Percentiles rank a stretch among this genome's conserved stretches.
Conservation (phyloP, 2,329 filamentous ascomycete species). For the Balansia obtecta region DNA sequence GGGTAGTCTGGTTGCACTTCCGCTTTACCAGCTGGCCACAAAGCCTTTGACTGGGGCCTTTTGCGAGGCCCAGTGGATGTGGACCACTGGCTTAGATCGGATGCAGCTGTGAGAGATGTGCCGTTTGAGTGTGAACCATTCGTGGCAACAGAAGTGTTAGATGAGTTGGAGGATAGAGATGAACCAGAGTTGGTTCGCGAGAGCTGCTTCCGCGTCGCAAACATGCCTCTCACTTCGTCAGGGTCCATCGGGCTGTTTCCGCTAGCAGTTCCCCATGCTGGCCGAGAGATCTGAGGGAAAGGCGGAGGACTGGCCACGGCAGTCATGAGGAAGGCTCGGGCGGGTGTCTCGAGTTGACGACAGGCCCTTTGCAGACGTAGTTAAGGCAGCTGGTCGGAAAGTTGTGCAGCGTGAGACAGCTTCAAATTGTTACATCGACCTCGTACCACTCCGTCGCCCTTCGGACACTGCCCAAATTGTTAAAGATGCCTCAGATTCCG, state of each 20-base stretch:
- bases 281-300: slow-evolving; percentile 50
- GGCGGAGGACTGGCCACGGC: slow-evolving; percentile 54
- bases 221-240: slow-evolving; percentile 79
- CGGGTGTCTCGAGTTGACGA: slow-evolving; percentile 10
- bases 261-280: slow-evolving; percentile 51
- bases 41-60: slow-evolving; percentile 35
- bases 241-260: slow-evolving; percentile 58
- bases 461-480: slow-evolving; percentile 1
- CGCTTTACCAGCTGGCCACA: slow-evolving; percentile 36
- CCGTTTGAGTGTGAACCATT: slow-evolving; percentile 51
- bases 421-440: slow-evolving; percentile 8
- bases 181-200: slow-evolving; percentile 87
- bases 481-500: neutral
- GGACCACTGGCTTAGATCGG: slow-evolving; percentile 39
- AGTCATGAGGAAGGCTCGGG: slow-evolving; percentile 42
- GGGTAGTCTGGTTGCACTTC: slow-evolving; percentile 36
- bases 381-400: slow-evolving; percentile 1
- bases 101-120: slow-evolving; percentile 32
- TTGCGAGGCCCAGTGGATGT: slow-evolving; percentile 36
- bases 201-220: slow-evolving; percentile 76
- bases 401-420: neutral
- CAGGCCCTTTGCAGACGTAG: slow-evolving; percentile 7
- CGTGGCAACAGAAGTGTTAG: slow-evolving; percentile 50
- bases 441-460: slow-evolving; percentile 11
- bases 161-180: slow-evolving; percentile 58